Percentiles rank a stretch among this genome's conserved stretches.
Evolutionary conservation across 2,329 filamentous ascomycete genomes (phyloP).

Genomic region (Colletotrichum horii): DNA sequence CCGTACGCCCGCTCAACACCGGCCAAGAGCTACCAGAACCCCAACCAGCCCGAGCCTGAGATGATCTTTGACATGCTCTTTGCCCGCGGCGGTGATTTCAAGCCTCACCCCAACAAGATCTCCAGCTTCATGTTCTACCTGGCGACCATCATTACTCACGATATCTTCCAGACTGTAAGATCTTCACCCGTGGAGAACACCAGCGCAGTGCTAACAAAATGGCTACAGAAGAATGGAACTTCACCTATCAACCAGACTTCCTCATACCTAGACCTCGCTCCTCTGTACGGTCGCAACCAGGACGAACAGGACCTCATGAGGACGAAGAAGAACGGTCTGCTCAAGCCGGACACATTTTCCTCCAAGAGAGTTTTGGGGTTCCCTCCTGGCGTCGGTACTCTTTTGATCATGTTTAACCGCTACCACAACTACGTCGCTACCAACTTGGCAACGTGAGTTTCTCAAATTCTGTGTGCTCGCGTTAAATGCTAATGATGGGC

Average conservation of each 20-base stretch:
- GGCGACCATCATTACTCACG: slow-evolving; percentile 58
- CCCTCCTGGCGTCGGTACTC: slow-evolving; percentile 56
- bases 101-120: slow-evolving; percentile 42
- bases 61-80: slow-evolving; percentile 26
- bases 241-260: slow-evolving; percentile 38
- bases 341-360: slow-evolving; percentile 60
- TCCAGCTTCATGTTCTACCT: slow-evolving; percentile 53
- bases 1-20: slow-evolving; percentile 22
- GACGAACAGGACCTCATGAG: slow-evolving; percentile 54
- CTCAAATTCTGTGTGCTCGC: neutral
- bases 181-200: neutral
- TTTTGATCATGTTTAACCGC: slow-evolving; percentile 59
- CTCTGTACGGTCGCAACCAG: slow-evolving; percentile 59
- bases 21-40: slow-evolving; percentile 20
- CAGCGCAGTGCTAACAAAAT: neutral
- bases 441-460: slow-evolving; percentile 21
- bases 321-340: slow-evolving; percentile 51
- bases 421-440: slow-evolving; percentile 28
- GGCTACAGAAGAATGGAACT: slow-evolving; percentile 32
- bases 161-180: slow-evolving; percentile 44
- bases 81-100: slow-evolving; percentile 15
- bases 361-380: slow-evolving; percentile 55
- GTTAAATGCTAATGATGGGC: slow-evolving; percentile 17
- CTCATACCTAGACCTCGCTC: slow-evolving; percentile 52
- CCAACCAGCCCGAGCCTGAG: slow-evolving; percentile 21